These are phyloP conservation scores for Euclidium syriacum DNA, from an alignment of 345 rosid genomes.

Conservation along the genomic window DNA sequence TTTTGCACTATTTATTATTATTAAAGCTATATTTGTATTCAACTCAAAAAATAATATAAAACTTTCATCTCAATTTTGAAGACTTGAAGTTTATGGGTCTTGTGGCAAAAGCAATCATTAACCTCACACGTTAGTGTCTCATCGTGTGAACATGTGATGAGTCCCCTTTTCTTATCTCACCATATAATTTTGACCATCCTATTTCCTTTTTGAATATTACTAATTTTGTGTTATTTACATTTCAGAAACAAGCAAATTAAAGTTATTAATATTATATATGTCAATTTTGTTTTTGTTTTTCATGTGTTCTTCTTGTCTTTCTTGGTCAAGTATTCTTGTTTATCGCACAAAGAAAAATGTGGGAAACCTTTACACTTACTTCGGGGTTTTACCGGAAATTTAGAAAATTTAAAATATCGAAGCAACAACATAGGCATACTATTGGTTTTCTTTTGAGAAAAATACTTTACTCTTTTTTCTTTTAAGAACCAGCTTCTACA, in stretches of 20 bases:
- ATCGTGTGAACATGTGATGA: conserved; percentile 38
- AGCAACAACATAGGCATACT: neutral
- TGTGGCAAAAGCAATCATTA: conserved; percentile 33
- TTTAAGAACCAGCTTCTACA: neutral
- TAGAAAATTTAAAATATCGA: neutral
- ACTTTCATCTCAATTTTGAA: neutral
- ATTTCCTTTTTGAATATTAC: conserved; percentile 26
- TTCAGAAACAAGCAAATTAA: conserved; percentile 10
- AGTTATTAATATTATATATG: conserved; percentile 11
- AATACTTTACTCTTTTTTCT: neutral
- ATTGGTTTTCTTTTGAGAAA: neutral
- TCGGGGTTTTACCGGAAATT: conserved; percentile 7
- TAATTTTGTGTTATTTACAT: conserved; percentile 11
- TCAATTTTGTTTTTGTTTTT: conserved; percentile 16
- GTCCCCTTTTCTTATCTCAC: conserved; percentile 27
- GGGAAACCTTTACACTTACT: conserved; percentile 23
- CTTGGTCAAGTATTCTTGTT: conserved; percentile 27
- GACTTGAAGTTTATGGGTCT: conserved; percentile 23
- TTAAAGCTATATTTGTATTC: conserved; percentile 21
- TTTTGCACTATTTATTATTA: conserved; percentile 20
- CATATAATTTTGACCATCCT: conserved; percentile 34
- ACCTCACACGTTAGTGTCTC: conserved; percentile 34
- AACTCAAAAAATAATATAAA: neutral
- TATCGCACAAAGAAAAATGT: conserved; percentile 9
- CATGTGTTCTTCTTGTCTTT: conserved; percentile 16